These are phyloP conservation scores for Salix purpurea DNA, from an alignment of 345 rosid species.

Conservation along the genomic window DNA sequence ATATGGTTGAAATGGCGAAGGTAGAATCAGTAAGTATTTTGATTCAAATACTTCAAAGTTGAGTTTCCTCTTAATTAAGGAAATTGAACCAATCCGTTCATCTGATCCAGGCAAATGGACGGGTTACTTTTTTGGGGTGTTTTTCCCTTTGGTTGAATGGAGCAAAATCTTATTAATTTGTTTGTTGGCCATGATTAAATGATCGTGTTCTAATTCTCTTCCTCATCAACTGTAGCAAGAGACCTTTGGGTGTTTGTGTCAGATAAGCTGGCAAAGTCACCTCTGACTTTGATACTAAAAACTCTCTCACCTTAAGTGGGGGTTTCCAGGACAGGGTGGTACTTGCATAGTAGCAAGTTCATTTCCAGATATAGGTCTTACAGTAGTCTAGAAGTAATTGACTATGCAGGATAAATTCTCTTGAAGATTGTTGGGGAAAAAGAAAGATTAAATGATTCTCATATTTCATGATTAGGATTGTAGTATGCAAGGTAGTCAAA, in stretches of 20 bases:
- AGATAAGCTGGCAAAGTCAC: not conserved
- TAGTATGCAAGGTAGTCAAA: too few species aligned
- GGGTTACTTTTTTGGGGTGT: not conserved
- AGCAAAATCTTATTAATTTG: not conserved
- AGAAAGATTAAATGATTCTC: not conserved
- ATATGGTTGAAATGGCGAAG: conserved; percentile 94
- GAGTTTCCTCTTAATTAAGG: conserved; percentile 10
- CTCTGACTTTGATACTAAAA: not conserved
- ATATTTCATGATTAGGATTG: not conserved
- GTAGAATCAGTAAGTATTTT: conserved; percentile 66
- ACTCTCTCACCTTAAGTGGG: not conserved
- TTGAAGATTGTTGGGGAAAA: not conserved
- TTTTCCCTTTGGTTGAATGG: not conserved
- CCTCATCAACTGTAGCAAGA: not conserved
- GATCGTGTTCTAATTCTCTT: not conserved
- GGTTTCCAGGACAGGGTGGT: not conserved
- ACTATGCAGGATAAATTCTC: not conserved
- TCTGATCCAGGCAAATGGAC: not conserved
- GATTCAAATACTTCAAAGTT: conserved; percentile 12
- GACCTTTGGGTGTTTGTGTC: not conserved
- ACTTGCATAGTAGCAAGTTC: not conserved
- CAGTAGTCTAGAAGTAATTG: not conserved
- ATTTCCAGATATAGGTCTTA: not conserved
- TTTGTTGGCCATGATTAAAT: not conserved
- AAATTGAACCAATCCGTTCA: not conserved